Conservation (phyloP, 2,329 filamentous ascomycete genomes). For the Beauveria medogensis region DNA sequence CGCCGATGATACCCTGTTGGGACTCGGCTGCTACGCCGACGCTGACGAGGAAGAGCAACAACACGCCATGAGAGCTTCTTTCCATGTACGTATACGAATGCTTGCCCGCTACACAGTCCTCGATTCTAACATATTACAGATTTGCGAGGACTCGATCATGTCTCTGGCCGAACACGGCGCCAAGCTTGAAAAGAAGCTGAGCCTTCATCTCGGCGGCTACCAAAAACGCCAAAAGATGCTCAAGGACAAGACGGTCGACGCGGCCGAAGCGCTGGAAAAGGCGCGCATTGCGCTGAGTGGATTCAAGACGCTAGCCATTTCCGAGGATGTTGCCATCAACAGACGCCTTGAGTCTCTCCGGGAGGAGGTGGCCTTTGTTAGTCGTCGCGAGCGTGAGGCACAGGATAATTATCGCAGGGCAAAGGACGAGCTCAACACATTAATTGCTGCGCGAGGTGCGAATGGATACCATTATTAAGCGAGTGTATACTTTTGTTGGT, state of each 20-base stretch:
- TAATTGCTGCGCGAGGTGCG: slow-evolving; percentile 29
- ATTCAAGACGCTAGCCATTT: slow-evolving; percentile 67
- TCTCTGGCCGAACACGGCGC: slow-evolving; percentile 70
- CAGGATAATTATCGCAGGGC: slow-evolving; percentile 75
- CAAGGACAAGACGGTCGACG: slow-evolving; percentile 68
- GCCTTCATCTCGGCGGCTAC: slow-evolving; percentile 81
- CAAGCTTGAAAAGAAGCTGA: slow-evolving; percentile 90
- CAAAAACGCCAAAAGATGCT: slow-evolving; percentile 76
- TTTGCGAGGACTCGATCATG: slow-evolving; percentile 65
- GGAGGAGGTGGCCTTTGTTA: slow-evolving; percentile 76
- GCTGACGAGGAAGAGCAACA: slow-evolving; percentile 65
- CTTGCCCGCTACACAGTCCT: neutral
- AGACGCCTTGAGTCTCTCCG: slow-evolving; percentile 66
- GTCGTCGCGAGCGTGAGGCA: slow-evolving; percentile 75
- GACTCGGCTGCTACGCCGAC: slow-evolving; percentile 71
- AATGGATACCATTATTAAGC: slow-evolving; percentile 9
- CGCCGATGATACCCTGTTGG: slow-evolving; percentile 57
- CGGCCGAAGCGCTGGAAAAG: slow-evolving; percentile 65
- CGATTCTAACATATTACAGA: slow-evolving; percentile 33
- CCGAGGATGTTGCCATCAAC: slow-evolving; percentile 68
- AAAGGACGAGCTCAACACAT: slow-evolving; percentile 66
- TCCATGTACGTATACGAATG: slow-evolving; percentile 51
- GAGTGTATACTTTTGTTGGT: neutral
- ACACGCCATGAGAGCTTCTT: slow-evolving; percentile 57
- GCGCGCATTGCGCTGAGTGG: slow-evolving; percentile 63